These are phyloP conservation scores for Blastocladiella britannica DNA, from an alignment of 192 early-diverging fungal species.

Conservation along the genomic window DNA sequence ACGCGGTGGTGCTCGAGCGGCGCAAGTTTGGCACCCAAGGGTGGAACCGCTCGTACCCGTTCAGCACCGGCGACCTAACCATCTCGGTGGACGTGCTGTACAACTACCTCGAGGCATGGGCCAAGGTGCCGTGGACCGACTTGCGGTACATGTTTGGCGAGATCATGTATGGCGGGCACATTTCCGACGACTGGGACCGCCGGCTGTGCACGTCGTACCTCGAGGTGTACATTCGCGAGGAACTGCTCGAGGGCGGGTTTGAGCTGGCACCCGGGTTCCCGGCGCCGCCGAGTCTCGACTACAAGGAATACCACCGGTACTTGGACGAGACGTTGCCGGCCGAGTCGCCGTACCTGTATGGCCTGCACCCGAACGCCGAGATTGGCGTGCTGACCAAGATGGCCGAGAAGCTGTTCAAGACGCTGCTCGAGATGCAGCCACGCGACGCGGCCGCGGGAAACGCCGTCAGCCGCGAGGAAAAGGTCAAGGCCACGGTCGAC, in stretches of 20 bases:
- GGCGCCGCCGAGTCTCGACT: conserved; percentile 66
- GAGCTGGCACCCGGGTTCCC: conserved; percentile 37
- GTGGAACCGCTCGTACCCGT: conserved; percentile 94
- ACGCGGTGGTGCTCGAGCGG: conserved; percentile 84
- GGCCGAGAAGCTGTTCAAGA: conserved; percentile 40
- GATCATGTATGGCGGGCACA: conserved; percentile 89
- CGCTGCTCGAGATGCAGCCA: conserved; percentile 37
- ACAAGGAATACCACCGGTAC: conserved; percentile 75
- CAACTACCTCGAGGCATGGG: conserved; percentile 72
- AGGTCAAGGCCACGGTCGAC: conserved; percentile 21
- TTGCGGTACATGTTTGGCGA: conserved; percentile 61
- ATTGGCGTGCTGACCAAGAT: conserved; percentile 68
- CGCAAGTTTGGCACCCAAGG: conserved; percentile 92
- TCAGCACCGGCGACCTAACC: conserved; percentile 91
- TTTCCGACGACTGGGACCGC: conserved; percentile 84
- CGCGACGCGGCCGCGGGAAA: conserved; percentile 15
- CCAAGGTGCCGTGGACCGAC: conserved; percentile 90
- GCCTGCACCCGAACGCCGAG: conserved; percentile 73
- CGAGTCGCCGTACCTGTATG: conserved; percentile 92
- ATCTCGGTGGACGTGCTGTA: conserved; percentile 73
- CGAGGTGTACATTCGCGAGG: conserved; percentile 49
- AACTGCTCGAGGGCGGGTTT: conserved; percentile 62
- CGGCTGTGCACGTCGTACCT: conserved; percentile 71
- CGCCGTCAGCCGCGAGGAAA: conserved; percentile 24
- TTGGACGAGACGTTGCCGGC: conserved; percentile 61